Evolutionary conservation across 306 rosid genomes (phyloP).

Genomic region (Datisca glomerata): DNA sequence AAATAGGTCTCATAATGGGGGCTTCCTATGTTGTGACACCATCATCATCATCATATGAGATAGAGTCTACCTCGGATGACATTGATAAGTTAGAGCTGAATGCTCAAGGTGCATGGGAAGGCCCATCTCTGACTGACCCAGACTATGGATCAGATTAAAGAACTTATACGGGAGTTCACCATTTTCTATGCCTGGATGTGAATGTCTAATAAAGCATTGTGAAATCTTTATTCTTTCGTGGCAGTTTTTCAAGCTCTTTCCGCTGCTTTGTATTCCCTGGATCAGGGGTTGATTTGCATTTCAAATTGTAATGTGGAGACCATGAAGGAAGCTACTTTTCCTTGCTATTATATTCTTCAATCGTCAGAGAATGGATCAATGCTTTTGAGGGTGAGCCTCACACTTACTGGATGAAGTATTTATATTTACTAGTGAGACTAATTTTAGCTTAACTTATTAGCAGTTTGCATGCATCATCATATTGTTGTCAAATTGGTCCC

Average conservation of each 20-base stretch:
- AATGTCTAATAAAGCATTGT: background rate
- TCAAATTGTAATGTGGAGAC: slow-evolving; percentile 36
- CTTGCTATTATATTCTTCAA: slow-evolving; percentile 55
- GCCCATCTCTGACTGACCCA: slow-evolving; percentile 7
- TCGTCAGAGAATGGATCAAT: slow-evolving; percentile 58
- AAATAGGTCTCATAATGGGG: slow-evolving; percentile 55
- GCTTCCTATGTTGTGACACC: slow-evolving; percentile 49
- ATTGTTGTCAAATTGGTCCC: slow-evolving; percentile 6
- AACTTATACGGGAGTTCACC: background rate
- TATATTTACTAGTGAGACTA: background rate
- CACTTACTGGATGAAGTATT: slow-evolving; percentile 3
- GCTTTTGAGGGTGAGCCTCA: slow-evolving; percentile 45
- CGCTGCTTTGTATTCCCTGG: slow-evolving; percentile 15
- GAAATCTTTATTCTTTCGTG: slow-evolving; percentile 13
- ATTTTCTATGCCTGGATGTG: slow-evolving; percentile 3
- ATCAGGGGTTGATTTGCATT: slow-evolving; percentile 23
- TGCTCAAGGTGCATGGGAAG: slow-evolving; percentile 39
- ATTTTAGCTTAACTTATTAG: background rate
- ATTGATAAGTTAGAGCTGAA: slow-evolving; percentile 41
- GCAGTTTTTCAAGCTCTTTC: slow-evolving; percentile 22
- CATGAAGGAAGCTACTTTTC: slow-evolving; percentile 43
- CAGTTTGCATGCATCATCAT: background rate
- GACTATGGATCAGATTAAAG: slow-evolving; percentile 1
- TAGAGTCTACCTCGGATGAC: slow-evolving; percentile 38
- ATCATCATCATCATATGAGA: slow-evolving; percentile 30